Evolutionary conservation across 2,329 filamentous ascomycete species (phyloP), one percentile per base, ranked within the genome.

Genomic region (Penicillium sp.): DNA sequence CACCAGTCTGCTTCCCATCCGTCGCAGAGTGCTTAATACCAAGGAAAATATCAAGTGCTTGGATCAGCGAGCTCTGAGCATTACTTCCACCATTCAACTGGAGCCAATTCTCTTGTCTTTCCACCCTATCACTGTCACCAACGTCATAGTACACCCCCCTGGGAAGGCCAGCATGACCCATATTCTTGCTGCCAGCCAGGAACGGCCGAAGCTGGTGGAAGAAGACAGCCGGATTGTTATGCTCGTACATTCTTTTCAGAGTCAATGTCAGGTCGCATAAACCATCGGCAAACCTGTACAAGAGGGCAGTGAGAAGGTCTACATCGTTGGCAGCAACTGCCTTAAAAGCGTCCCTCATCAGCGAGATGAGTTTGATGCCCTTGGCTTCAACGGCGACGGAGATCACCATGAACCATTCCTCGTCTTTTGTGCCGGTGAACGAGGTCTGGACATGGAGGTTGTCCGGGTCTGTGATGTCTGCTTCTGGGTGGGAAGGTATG

Each of bases 11-110:
- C 24, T 72, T 56, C 60, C 65, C 73, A 35, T 68, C 78, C 1
- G 71, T 74, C 0, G 71, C 71, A 5, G 72, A 65, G 61, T 83
- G 81, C 31, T 78, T 72, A 18, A 83, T 78, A 0, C 78, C 79
- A 3, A 83, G 73, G 2, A 79, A 77, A 7, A 80, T 78, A 59
- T 83, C 81, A 56, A 82, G 80, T 20, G 82, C 78, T 47, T 83
- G 81, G 3, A 83, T 74, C 44, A 83, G 59, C 0, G 80, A 82
- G 66, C 79, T 82, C 61, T 83, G 81, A 0, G 79, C 81, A 61
- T 83, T 83, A 59, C 80, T 82, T 0, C 81, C 81, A 3, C 81
- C 81, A 32, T 79, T 77, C 55, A 81, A 79, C 48, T 80, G 77
- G 20, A 73, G 72, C 79, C 79, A 83, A 13, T 76, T 67, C 1